These are phyloP conservation scores for Hypoxylon perforatum DNA, from an alignment of 495 filamentous ascomycete species.

Conservation along the genomic window DNA sequence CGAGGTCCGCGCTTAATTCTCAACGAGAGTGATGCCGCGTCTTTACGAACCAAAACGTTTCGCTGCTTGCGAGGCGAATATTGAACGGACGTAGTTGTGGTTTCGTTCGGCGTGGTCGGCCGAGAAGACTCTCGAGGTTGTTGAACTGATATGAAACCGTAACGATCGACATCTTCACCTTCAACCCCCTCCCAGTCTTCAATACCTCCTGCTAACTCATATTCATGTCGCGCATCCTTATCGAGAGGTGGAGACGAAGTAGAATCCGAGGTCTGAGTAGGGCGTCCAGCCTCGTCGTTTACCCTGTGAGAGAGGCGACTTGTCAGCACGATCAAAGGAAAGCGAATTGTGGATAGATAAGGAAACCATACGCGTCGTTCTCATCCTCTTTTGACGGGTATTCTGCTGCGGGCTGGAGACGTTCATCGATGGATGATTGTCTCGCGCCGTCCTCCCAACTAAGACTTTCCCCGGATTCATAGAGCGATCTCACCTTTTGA, in stretches of 20 bases:
- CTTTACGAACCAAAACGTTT: slow-evolving; percentile 55
- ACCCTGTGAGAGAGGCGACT: slow-evolving; percentile 32
- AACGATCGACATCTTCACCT: slow-evolving; percentile 88
- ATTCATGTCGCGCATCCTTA: slow-evolving; percentile 44
- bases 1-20: slow-evolving; percentile 51
- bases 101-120: slow-evolving; percentile 48
- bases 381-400: slow-evolving; percentile 61
- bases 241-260: slow-evolving; percentile 56
- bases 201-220: slow-evolving; percentile 79
- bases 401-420: slow-evolving; percentile 60
- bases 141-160: slow-evolving; percentile 85
- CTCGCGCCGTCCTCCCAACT: slow-evolving; percentile 67
- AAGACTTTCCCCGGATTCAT: slow-evolving; percentile 76
- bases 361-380: slow-evolving; percentile 65
- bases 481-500: slow-evolving; percentile 90
- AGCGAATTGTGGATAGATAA: slow-evolving; percentile 49
- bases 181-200: slow-evolving; percentile 96
- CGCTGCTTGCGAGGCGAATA: slow-evolving; percentile 51
- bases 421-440: slow-evolving; percentile 52
- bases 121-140: slow-evolving; percentile 49
- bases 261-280: slow-evolving; percentile 49
- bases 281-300: slow-evolving; percentile 42
- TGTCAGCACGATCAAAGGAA: slow-evolving; percentile 46
- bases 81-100: slow-evolving; percentile 43
- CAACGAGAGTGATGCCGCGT: slow-evolving; percentile 50